Evolutionary conservation across 805 yeast genomes (phyloP), one percentile per base, ranked within the genome.

Genomic region (Candida sphagnicola): DNA sequence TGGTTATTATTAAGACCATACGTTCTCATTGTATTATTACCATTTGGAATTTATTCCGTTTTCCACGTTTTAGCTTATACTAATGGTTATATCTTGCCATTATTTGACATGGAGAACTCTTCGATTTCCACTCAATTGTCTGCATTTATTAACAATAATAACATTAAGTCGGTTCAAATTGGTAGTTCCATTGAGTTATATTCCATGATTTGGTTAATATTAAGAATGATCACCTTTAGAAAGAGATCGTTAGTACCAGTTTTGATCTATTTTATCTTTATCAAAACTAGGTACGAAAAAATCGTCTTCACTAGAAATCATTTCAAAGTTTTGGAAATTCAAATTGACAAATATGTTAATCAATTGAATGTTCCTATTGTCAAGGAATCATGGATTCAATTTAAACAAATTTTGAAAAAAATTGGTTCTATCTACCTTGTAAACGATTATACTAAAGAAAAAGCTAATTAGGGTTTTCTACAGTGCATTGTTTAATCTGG

Each of bases 1-100:
- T 53, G 45, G 31, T 51, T 67, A 26, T 33, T 75, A 4, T 56
- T 80, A 41, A 74, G 88, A 48, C 79, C 82, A 34, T 77, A 73
- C 43, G 75, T 77, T 45, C 60, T 77, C 24, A 56, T 85, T 39
- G 74, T 95, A 2, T 64, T 83, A 45, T 57, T 81, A 17, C 95
- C 97, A 39, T 88, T 85, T 55, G 67, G 78, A 33, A 66, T 85
- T 40, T 90, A 84, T 60, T 82, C 96, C 5, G 56, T 80, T 14
- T 89, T 91, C 77, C 97, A 90, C 58, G 80, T 78, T 8, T 67
- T 89, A 53, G 80, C 83, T 14, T 91, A 86, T 65, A 47, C 75
- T 39, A 78, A 83, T 49, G 71, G 78, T 30, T 74, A 72, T 46
- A 47, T 91, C 40, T 67, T 90, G 37, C 95, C 97, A 28, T 67